phyloP scores from a whole-genome alignment of 176 grass and related monocot genomes.

The Puccinellia tenuiflora region DNA sequence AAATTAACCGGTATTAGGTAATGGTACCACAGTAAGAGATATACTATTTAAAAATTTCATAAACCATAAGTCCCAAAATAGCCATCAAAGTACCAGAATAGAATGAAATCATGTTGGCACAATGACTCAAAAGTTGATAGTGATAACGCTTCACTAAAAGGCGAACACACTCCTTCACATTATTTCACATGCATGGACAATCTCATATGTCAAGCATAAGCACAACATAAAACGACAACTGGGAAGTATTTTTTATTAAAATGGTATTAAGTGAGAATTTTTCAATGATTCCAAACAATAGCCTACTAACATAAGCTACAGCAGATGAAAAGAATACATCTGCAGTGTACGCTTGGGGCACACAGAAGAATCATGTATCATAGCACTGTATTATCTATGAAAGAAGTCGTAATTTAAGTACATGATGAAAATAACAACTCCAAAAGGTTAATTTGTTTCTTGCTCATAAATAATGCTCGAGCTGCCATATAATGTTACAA shows the following conservation, averaged over 20 bases:
- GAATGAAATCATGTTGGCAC: neutral
- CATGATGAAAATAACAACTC: neutral
- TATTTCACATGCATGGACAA: neutral
- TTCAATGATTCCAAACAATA: neutral
- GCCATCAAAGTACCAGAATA: neutral
- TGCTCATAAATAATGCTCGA: neutral
- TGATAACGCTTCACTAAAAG: neutral
- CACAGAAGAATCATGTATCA: neutral
- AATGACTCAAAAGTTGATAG: neutral
- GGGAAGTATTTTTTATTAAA: neutral
- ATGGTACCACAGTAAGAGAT: neutral
- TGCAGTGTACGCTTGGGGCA: neutral
- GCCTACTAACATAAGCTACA: neutral
- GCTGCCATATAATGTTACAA: neutral
- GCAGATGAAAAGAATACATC: neutral
- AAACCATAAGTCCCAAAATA: neutral
- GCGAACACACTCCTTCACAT: neutral
- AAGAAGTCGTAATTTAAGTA: neutral
- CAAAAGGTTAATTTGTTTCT: neutral
- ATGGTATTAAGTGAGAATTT: neutral
- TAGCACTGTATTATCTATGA: neutral
- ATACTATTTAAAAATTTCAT: neutral
- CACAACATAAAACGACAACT: neutral
- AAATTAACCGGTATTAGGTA: slow-evolving; percentile 22
- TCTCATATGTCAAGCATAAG: neutral